These are phyloP conservation scores for Candida jianshihensis DNA, from an alignment of 805 yeast species.

Conservation along the genomic window DNA sequence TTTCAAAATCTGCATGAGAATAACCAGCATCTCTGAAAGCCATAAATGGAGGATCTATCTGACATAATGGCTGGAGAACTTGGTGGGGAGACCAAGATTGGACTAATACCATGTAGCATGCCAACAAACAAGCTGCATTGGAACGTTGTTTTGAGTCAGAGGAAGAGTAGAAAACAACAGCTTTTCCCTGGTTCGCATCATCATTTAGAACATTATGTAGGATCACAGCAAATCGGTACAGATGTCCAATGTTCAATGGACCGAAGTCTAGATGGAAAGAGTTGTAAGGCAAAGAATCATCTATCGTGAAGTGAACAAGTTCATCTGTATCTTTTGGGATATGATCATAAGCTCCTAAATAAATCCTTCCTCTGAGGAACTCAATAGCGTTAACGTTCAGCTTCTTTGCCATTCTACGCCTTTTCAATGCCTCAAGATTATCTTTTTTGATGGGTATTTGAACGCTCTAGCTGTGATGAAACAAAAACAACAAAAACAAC, in stretches of 20 bases:
- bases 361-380: conserved; percentile 46
- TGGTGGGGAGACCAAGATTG: conserved; percentile 99
- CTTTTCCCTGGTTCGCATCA: conserved; percentile 74
- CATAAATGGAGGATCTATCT: conserved; percentile 88
- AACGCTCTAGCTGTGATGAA: too few relatives aligned
- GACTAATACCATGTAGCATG: conserved; percentile 90
- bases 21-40: conserved; percentile 97
- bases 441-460: too few relatives aligned
- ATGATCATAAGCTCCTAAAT: conserved; percentile 82
- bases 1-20: conserved; percentile 88
- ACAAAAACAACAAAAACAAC: too few relatives aligned
- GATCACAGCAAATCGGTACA: conserved; percentile 91
- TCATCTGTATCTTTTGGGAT: conserved; percentile 72
- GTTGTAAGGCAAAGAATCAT: conserved; percentile 86
- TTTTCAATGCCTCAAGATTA: too few relatives aligned
- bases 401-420: conserved; percentile 41
- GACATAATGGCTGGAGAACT: conserved; percentile 90
- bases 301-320: conserved; percentile 82
- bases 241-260: conserved; percentile 87
- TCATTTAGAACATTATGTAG: conserved; percentile 88
- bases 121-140: conserved; percentile 88
- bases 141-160: conserved; percentile 77
- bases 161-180: conserved; percentile 84
- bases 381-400: conserved; percentile 49
- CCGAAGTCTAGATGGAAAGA: conserved; percentile 97